Base-by-base conservation (phyloP, 148 eudicot genomes). In the Rhododendron molle region DNA sequence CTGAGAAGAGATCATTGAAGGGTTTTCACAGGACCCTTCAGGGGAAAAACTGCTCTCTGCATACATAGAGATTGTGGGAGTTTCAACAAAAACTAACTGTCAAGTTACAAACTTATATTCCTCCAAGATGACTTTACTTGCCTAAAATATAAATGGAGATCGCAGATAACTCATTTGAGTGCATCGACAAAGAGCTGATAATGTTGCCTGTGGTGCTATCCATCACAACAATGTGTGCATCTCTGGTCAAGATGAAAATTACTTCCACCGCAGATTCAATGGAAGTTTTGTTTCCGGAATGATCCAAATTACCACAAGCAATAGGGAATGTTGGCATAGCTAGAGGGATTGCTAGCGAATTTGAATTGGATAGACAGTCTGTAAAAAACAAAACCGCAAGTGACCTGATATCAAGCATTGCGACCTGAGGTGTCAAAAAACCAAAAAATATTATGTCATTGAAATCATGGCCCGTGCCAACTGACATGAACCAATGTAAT, bases 71-170 rank as follows among this genome's bases (percentile, higher is more conserved):
- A 49, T 84, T 47, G 71, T 67, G 52, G 87, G 73, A 81, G 78
- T 58, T 80, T 34, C 71, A 82, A 49, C 50, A 47, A 83, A 26
- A 83, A 78, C 69, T 76, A 32, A 76, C 71, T 65, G 28, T 28
- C 23, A 82, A 78, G 9, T 58, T 65, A 82, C 76, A 72, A 77
- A 76, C 28, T 40, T 10, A 26, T 34, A 52, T 50, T 47, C 78
- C 87, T 81, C 15, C 38, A 52, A 85, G 60, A 78, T 79, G 18
- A 38, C 38, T 85, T 67, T 82, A 89, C 98, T 89, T 93, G 89
- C 99, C 99, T 92, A 97, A 81, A 72, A 97, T 88, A 89, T 90
- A 88, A 86, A 97, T 81, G 60, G 98, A 93, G 69, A 93, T 85
- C 82, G 95, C 98, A 86, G 89, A 54, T 85, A 92, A 91, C 44